phyloP scores from a whole-genome alignment of 1,139 yeast genomes.

The Wickerhamomyces sp. region DNA sequence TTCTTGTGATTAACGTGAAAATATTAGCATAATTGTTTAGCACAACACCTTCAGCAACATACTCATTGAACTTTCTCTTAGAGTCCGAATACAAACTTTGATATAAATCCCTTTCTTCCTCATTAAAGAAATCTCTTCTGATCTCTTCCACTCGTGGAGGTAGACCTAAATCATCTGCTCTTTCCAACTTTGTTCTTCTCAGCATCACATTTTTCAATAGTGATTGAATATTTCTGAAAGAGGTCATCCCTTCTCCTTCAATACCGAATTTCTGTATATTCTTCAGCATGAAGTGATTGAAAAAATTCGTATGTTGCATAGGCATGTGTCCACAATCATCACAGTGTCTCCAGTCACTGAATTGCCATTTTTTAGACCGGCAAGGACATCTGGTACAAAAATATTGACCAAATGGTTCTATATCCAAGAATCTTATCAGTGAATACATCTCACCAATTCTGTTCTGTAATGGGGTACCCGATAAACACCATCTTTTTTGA shows the following conservation, averaged over 20 bases:
- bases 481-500: constrained; percentile 78
- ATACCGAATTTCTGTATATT: constrained; percentile 85
- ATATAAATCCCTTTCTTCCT: constrained; percentile 90
- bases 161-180: constrained; percentile 94
- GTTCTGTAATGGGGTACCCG: constrained; percentile 96
- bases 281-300: constrained; percentile 91
- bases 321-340: constrained; percentile 86
- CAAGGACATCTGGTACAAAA: constrained; percentile 92
- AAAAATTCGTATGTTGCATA: constrained; percentile 91
- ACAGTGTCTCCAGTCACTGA: constrained; percentile 78
- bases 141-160: constrained; percentile 94
- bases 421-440: constrained; percentile 72
- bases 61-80: constrained; percentile 62
- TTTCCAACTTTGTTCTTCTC: constrained; percentile 88
- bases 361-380: constrained; percentile 74
- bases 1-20: constrained; percentile 89
- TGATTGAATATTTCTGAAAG: constrained; percentile 72
- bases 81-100: constrained; percentile 84
- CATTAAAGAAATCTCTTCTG: constrained; percentile 81
- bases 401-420: constrained; percentile 84
- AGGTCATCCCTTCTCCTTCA: constrained; percentile 72
- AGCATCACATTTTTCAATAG: constrained; percentile 78
- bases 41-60: constrained; percentile 83
- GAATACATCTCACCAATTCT: constrained; percentile 96
- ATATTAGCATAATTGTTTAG: constrained; percentile 82